These are phyloP conservation scores for Amaranthus palmeri DNA, from an alignment of 148 eudicot genomes.

Conservation along the genomic window DNA sequence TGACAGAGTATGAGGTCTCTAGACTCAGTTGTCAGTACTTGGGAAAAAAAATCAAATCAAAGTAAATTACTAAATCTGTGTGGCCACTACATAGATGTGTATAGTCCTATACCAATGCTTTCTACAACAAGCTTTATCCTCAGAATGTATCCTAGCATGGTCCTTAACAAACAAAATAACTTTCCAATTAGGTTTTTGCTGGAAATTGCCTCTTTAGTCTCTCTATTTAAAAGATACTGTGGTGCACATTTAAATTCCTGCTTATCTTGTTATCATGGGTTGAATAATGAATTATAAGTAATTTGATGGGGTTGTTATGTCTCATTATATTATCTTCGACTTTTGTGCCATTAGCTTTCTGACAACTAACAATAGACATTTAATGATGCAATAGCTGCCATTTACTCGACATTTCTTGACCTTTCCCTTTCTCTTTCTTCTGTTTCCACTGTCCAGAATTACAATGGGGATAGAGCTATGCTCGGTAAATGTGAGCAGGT, in stretches of 20 bases:
- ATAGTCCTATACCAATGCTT: not conserved
- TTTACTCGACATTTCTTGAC: conserved; percentile 10
- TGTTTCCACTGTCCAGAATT: conserved; percentile 52
- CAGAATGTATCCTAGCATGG: not conserved
- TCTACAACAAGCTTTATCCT: not conserved
- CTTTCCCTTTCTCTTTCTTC: conserved; percentile 15
- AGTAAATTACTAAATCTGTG: not conserved
- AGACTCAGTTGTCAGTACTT: not conserved
- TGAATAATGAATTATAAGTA: not conserved
- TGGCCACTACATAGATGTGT: too few species aligned
- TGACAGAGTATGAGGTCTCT: not conserved
- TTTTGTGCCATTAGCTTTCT: not conserved
- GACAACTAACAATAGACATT: not conserved
- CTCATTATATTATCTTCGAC: not conserved
- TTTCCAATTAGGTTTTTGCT: not conserved
- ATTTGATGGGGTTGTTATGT: not conserved
- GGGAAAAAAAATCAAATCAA: not conserved
- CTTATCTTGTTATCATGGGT: not conserved
- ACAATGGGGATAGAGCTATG: conserved; percentile 78
- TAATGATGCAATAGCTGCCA: conserved; percentile 1
- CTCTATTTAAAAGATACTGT: not conserved
- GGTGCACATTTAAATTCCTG: not conserved
- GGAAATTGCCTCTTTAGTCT: not conserved
- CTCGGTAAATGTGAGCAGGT: conserved; percentile 99
- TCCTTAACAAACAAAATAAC: not conserved